Evolutionary conservation across 1,139 yeast species (phyloP).

Genomic region (Ashbya aceris): DNA sequence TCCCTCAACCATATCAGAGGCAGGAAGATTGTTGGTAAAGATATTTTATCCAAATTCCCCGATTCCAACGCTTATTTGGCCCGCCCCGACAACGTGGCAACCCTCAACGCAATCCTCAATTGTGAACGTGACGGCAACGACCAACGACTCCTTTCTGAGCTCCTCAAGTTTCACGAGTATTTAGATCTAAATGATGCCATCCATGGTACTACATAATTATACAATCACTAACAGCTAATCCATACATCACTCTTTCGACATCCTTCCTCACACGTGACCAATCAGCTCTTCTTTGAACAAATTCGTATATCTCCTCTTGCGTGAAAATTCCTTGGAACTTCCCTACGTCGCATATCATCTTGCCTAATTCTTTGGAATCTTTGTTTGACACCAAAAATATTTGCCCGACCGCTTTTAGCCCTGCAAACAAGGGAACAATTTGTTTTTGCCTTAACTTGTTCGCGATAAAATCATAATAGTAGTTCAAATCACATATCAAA

Average conservation of each 20-base stretch:
- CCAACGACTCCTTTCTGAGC: slow-evolving; percentile 13
- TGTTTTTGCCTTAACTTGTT: slow-evolving; percentile 54
- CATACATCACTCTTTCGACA: slow-evolving; percentile 94
- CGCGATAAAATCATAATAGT: slow-evolving; percentile 62
- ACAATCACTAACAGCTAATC: slow-evolving; percentile 66
- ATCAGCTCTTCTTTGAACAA: slow-evolving; percentile 80
- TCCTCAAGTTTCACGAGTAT: slow-evolving; percentile 14
- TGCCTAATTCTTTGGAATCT: slow-evolving; percentile 75
- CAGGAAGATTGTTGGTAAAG: slow-evolving; percentile 19
- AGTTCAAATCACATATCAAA: slow-evolving; percentile 65
- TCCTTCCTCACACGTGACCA: slow-evolving; percentile 70
- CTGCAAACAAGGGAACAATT: slow-evolving; percentile 67
- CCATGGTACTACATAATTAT: slow-evolving; percentile 21
- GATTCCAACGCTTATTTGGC: slow-evolving; percentile 9
- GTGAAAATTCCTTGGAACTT: slow-evolving; percentile 83
- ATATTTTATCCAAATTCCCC: slow-evolving; percentile 8
- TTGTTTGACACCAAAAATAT: slow-evolving; percentile 67
- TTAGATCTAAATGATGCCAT: slow-evolving; percentile 12
- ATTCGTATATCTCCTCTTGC: slow-evolving; percentile 89
- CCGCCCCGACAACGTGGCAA: slow-evolving; percentile 6
- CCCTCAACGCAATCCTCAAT: slow-evolving; percentile 8
- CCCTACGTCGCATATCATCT: slow-evolving; percentile 70
- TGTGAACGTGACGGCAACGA: slow-evolving; percentile 26
- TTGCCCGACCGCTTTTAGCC: slow-evolving; percentile 77
- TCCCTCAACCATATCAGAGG: slow-evolving; percentile 20